Percentiles rank a stretch among this genome's conserved stretches.
Conservation (phyloP, 2,329 filamentous ascomycete species). For the Plenodomus biglobosus region DNA sequence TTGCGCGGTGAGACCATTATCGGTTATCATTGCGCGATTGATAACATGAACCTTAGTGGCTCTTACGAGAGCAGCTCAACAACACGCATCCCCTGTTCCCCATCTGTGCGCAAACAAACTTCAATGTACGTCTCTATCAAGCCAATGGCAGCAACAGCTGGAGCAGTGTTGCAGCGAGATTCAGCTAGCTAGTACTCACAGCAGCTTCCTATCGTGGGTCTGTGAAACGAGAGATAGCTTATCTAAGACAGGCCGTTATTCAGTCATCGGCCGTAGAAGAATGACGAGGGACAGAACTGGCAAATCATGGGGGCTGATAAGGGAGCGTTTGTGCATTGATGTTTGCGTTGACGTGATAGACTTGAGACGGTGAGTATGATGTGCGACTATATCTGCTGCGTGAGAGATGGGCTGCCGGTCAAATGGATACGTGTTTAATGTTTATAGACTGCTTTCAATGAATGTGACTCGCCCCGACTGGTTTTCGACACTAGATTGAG, state of each 20-base stretch:
- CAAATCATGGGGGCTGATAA: constrained; percentile 26
- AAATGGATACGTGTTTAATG: background rate
- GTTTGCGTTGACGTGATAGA: background rate
- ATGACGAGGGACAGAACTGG: constrained; percentile 17
- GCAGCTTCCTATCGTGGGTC: constrained; percentile 42
- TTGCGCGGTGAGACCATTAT: constrained; percentile 30
- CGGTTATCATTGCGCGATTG: constrained; percentile 43
- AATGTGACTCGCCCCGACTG: background rate
- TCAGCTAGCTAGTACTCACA: background rate
- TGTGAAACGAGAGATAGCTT: constrained; percentile 31
- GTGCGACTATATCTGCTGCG: background rate
- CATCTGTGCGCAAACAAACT: background rate
- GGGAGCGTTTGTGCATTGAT: background rate
- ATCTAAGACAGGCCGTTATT: constrained; percentile 26
- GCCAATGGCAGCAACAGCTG: constrained; percentile 24
- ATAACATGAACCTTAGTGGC: constrained; percentile 39
- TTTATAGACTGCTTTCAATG: background rate
- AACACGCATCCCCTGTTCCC: constrained; percentile 13
- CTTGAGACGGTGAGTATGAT: background rate
- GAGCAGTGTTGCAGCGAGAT: background rate
- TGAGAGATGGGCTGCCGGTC: background rate
- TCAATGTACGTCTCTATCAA: constrained; percentile 3
- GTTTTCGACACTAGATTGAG: background rate
- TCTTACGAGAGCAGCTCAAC: constrained; percentile 1
- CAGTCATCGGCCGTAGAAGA: constrained; percentile 18